These are phyloP conservation scores for Secale cereale DNA, from an alignment of 176 grass and related monocot species.

Conservation along the genomic window DNA sequence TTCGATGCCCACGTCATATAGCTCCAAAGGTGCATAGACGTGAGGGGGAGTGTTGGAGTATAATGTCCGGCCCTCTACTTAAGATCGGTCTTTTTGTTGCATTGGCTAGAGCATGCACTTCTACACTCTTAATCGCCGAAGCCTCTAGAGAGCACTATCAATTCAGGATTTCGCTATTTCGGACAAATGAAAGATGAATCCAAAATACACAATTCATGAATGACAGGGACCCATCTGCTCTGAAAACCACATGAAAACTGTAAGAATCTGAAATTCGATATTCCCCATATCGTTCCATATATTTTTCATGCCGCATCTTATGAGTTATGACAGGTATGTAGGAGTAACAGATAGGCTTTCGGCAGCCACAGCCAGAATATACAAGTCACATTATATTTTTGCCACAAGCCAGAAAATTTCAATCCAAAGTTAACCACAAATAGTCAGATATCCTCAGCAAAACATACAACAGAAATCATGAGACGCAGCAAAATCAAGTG, in stretches of 20 bases:
- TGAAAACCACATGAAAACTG: not conserved
- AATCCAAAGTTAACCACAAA: not conserved
- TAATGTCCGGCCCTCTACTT: too few relatives aligned
- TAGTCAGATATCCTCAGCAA: too few relatives aligned
- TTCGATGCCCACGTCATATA: too few relatives aligned
- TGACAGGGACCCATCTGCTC: not conserved
- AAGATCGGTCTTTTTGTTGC: too few relatives aligned
- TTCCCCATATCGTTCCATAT: not conserved
- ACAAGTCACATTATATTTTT: not conserved
- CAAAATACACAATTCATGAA: not conserved
- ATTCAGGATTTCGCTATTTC: not conserved
- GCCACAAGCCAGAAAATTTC: not conserved
- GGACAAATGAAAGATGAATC: not conserved
- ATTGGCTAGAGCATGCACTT: too few relatives aligned
- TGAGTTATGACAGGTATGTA: not conserved
- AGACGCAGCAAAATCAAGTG: not conserved
- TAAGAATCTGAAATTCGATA: not conserved
- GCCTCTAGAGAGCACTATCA: too few relatives aligned
- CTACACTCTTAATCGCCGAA: too few relatives aligned
- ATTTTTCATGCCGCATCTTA: not conserved
- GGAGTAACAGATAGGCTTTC: not conserved
- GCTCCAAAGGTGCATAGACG: too few relatives aligned
- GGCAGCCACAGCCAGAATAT: not conserved
- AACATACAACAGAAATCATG: not conserved
- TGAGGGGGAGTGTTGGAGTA: too few relatives aligned